Percentiles rank a stretch among this genome's conserved stretches.
Conservation (phyloP, 2,329 filamentous ascomycete species). For the Rhexocercosporidium sp. region DNA sequence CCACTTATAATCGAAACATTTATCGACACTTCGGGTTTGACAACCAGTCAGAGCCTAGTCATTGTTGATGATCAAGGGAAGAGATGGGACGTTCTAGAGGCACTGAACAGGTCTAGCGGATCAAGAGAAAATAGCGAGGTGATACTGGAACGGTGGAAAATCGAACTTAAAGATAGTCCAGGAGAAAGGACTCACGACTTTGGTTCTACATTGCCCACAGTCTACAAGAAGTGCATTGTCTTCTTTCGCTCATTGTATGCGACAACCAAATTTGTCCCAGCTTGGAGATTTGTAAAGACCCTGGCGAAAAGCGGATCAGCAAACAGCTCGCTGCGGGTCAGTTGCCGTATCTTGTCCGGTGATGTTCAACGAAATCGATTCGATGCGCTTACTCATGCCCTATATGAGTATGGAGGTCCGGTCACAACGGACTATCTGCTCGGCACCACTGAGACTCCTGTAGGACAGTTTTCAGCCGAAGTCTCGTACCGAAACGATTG, state of each 20-base stretch:
- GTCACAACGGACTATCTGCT: constrained; percentile 80
- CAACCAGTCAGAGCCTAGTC: constrained; percentile 84
- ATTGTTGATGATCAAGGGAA: constrained; percentile 88
- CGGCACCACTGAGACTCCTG: constrained; percentile 83
- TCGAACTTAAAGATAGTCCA: constrained; percentile 74
- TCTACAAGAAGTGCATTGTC: constrained; percentile 97
- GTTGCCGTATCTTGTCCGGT: constrained; percentile 77
- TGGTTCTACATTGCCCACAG: constrained; percentile 72
- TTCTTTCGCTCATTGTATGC: constrained; percentile 90
- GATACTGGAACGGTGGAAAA: constrained; percentile 87
- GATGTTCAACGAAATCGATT: constrained; percentile 54
- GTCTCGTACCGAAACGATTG: constrained; percentile 88
- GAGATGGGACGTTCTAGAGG: constrained; percentile 89
- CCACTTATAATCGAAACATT: constrained; percentile 91
- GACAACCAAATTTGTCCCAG: constrained; percentile 80
- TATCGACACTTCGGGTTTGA: constrained; percentile 78
- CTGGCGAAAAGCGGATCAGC: constrained; percentile 71
- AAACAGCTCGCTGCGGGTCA: constrained; percentile 69
- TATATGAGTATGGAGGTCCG: constrained; percentile 67
- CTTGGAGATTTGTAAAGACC: constrained; percentile 80
- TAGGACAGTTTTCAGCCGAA: constrained; percentile 80
- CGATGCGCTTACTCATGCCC: constrained; percentile 74
- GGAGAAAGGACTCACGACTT: constrained; percentile 60
- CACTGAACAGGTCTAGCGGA: constrained; percentile 68
- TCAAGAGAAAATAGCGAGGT: constrained; percentile 70